Percentiles rank a stretch among this genome's conserved stretches.
These are phyloP conservation scores for Fusarium sp. DNA, from an alignment of 2,329 filamentous ascomycete species.

Conservation along the genomic window DNA sequence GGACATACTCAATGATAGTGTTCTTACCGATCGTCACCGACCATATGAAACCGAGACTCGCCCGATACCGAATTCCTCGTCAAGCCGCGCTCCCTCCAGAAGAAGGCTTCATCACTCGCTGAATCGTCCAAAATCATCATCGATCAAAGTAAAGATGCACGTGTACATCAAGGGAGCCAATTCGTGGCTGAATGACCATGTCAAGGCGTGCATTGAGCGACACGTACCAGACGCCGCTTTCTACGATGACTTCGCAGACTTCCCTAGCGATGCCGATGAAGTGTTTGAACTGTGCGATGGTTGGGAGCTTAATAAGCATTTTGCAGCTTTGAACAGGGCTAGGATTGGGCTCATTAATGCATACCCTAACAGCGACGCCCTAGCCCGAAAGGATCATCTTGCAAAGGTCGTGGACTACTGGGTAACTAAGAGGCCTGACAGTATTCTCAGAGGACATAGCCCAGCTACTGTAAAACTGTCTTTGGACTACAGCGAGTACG, in stretches of 20 bases:
- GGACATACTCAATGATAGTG: constrained; percentile 20
- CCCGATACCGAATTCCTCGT: constrained; percentile 11
- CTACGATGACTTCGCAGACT: constrained; percentile 48
- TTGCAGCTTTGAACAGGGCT: constrained; percentile 52
- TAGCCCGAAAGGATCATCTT: constrained; percentile 57
- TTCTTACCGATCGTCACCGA: not conserved
- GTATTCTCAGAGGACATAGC: constrained; percentile 51
- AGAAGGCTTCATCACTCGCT: constrained; percentile 20
- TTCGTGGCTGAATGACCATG: constrained; percentile 54
- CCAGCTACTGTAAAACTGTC: constrained; percentile 55
- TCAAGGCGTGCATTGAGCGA: constrained; percentile 50
- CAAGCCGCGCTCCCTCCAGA: constrained; percentile 43
- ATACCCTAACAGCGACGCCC: constrained; percentile 58
- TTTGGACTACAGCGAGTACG: constrained; percentile 58
- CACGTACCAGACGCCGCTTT: constrained; percentile 52
- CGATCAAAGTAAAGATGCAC: constrained; percentile 26
- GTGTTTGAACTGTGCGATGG: constrained; percentile 56
- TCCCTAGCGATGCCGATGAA: constrained; percentile 45
- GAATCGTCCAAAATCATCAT: not conserved
- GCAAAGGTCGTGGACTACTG: constrained; percentile 56
- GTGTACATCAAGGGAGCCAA: constrained; percentile 44
- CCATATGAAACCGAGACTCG: constrained; percentile 28
- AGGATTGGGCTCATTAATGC: constrained; percentile 55
- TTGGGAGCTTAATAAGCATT: constrained; percentile 55
- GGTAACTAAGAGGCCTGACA: constrained; percentile 55